Conservation (phyloP, 208 protist genomes). For the Trypanosoma conorhini region DNA sequence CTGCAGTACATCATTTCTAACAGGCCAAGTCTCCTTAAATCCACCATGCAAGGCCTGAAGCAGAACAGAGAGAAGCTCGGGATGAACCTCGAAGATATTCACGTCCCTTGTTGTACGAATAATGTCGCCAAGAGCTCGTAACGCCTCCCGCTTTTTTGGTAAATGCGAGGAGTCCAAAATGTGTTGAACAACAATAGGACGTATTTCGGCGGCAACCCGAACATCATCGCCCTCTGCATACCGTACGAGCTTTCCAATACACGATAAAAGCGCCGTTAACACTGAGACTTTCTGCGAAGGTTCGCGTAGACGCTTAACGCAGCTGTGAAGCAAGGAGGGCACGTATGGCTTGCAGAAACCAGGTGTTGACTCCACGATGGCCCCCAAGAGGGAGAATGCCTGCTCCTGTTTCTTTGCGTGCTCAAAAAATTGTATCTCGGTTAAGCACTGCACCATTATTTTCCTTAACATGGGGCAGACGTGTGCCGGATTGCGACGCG, state of each 20-base stretch:
- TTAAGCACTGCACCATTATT: constrained; percentile 86
- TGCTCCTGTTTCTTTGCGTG: constrained; percentile 82
- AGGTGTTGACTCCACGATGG: constrained; percentile 79
- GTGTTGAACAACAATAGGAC: constrained; percentile 71
- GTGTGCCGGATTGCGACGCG: constrained; percentile 73
- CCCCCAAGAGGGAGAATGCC: constrained; percentile 70
- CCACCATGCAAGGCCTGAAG: constrained; percentile 81
- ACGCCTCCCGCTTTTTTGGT: constrained; percentile 84
- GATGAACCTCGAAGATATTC: constrained; percentile 73
- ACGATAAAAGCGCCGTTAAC: constrained; percentile 75
- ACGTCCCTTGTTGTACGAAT: constrained; percentile 88
- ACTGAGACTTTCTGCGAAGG: constrained; percentile 52
- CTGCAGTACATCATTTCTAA: constrained; percentile 87
- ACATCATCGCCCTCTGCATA: constrained; percentile 83
- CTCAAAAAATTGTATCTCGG: constrained; percentile 81
- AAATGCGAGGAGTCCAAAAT: constrained; percentile 83
- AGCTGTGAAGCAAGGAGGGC: constrained; percentile 72
- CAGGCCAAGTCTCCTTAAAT: constrained; percentile 88
- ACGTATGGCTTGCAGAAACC: constrained; percentile 82
- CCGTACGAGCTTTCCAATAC: constrained; percentile 78
- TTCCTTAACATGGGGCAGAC: constrained; percentile 79
- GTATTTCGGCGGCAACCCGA: constrained; percentile 56
- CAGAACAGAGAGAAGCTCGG: constrained; percentile 78
- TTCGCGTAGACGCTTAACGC: constrained; percentile 62
- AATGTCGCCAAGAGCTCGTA: constrained; percentile 82